A percentile compares a stretch with the other conserved stretches of the same genome.
phyloP scores from a whole-genome alignment of 2,329 filamentous ascomycete species.

The Ascochyta fabae region DNA sequence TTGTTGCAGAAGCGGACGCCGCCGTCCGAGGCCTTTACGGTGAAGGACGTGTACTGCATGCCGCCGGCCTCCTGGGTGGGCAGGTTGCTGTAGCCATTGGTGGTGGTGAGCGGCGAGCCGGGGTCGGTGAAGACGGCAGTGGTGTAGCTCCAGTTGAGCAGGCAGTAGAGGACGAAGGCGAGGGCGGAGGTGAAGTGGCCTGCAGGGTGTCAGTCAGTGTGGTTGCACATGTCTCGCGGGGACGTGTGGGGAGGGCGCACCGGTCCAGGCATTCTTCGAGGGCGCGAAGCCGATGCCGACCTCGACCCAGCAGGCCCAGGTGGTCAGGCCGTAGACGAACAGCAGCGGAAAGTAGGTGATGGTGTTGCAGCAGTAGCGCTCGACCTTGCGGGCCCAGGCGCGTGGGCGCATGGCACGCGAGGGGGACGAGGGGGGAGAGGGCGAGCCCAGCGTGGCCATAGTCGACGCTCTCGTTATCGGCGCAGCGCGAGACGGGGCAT shows the following conservation, averaged over 20 bases:
- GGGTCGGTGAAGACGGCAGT: constrained; percentile 92
- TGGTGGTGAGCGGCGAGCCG: constrained; percentile 65
- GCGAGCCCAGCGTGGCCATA: constrained; percentile 51
- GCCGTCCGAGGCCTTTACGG: constrained; percentile 84
- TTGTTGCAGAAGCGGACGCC: constrained; percentile 94
- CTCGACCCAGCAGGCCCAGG: constrained; percentile 92
- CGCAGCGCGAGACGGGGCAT: constrained; percentile 32
- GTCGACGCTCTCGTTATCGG: constrained; percentile 18
- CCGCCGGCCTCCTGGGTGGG: constrained; percentile 70
- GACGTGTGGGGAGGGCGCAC: constrained; percentile 25
- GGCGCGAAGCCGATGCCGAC: constrained; percentile 68
- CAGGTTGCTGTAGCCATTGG: constrained; percentile 75
- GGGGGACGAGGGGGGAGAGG: constrained; percentile 49
- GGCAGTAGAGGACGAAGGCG: constrained; percentile 73
- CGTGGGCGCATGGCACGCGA: constrained; percentile 48
- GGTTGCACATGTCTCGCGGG: constrained; percentile 5
- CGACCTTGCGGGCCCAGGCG: constrained; percentile 70
- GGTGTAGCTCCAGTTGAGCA: constrained; percentile 90
- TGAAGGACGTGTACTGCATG: constrained; percentile 74
- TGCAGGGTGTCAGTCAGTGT: constrained; percentile 8
- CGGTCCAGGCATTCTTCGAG: constrained; percentile 45
- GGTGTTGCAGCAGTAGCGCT: constrained; percentile 82
- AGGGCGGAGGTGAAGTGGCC: constrained; percentile 62
- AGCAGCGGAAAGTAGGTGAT: constrained; percentile 83
- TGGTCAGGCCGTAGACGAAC: constrained; percentile 89